Conservation (phyloP, 2,329 filamentous ascomycete species). For the Penicillium sp. region DNA sequence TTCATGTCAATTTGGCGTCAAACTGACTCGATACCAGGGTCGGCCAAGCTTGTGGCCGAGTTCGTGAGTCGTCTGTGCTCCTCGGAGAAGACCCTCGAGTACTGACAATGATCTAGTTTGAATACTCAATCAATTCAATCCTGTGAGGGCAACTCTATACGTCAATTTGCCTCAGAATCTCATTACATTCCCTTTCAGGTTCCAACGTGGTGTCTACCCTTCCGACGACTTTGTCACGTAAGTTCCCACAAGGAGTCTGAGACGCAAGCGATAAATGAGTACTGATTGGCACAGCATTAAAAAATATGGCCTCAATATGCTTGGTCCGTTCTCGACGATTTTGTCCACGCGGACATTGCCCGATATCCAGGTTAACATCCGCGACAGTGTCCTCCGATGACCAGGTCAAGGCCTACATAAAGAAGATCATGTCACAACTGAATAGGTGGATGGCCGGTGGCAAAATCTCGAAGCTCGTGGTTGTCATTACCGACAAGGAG, state of each 20-base stretch:
- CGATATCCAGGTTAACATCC: conserved; percentile 2
- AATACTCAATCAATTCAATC: conserved; percentile 97
- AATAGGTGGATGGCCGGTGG: conserved; percentile 96
- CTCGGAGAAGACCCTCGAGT: conserved; percentile 7
- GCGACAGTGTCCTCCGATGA: conserved; percentile 78
- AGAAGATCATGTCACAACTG: conserved; percentile 97
- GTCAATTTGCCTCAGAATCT: conserved; percentile 1
- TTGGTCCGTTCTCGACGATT: conserved; percentile 49
- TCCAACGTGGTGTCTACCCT: conserved; percentile 77
- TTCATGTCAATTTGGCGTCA: neutral
- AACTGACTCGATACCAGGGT: conserved; percentile 47
- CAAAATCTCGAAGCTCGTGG: conserved; percentile 94
- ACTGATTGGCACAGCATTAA: conserved; percentile 57
- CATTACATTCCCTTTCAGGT: conserved; percentile 48
- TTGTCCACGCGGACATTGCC: neutral
- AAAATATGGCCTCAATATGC: conserved; percentile 99
- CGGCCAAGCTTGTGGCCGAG: conserved; percentile 83
- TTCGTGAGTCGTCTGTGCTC: conserved; percentile 60
- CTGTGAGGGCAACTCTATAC: conserved; percentile 51
- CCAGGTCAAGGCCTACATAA: conserved; percentile 98
- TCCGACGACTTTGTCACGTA: conserved; percentile 94
- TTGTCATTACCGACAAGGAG: conserved; percentile 95
- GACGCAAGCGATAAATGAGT: conserved; percentile 1
- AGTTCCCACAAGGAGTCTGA: conserved; percentile 28
- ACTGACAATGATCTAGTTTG: conserved; percentile 56